Percentiles rank a stretch among this genome's conserved stretches.
phyloP scores from a whole-genome alignment of 371 early-diverging fungal genomes.

The Saksenaea vasiformis region DNA sequence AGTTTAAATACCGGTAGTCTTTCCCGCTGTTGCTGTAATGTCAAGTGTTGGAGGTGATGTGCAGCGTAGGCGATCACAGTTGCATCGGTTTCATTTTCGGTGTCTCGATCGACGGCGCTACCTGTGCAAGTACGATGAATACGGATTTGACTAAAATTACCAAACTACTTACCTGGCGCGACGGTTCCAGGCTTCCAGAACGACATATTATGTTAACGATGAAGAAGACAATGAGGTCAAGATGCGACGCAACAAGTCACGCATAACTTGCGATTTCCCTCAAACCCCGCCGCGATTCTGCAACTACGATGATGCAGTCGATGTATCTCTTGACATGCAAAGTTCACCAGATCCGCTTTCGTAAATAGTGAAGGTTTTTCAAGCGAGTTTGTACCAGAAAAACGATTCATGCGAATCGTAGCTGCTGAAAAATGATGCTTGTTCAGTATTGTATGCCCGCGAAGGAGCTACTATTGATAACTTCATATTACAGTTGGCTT shows the following conservation, averaged over 20 bases:
- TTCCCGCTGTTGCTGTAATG: constrained; percentile 57
- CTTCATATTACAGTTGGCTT: too few relatives aligned
- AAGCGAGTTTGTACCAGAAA: too few relatives aligned
- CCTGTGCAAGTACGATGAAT: constrained; percentile 34
- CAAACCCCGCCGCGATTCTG: too few relatives aligned
- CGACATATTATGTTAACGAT: constrained; percentile 34
- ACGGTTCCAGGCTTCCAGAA: constrained; percentile 72
- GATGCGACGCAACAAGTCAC: constrained; percentile 2
- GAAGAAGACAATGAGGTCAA: background rate
- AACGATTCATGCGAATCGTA: too few relatives aligned
- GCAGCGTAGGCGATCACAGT: constrained; percentile 47
- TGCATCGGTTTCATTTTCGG: constrained; percentile 59
- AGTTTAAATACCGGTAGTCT: constrained; percentile 63
- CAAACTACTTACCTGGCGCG: constrained; percentile 55
- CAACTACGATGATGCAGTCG: too few relatives aligned
- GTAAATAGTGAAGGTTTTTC: too few relatives aligned
- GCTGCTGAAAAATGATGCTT: too few relatives aligned
- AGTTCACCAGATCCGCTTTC: too few relatives aligned
- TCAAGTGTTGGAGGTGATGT: constrained; percentile 45
- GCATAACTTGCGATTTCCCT: background rate
- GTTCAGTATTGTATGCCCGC: too few relatives aligned
- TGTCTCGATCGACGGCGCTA: constrained; percentile 67
- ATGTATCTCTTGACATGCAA: too few relatives aligned
- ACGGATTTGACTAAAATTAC: background rate
- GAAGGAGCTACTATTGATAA: too few relatives aligned